phyloP scores from a whole-genome alignment of 2,329 filamentous ascomycete species.

The Coniochaeta hoffmannii region DNA sequence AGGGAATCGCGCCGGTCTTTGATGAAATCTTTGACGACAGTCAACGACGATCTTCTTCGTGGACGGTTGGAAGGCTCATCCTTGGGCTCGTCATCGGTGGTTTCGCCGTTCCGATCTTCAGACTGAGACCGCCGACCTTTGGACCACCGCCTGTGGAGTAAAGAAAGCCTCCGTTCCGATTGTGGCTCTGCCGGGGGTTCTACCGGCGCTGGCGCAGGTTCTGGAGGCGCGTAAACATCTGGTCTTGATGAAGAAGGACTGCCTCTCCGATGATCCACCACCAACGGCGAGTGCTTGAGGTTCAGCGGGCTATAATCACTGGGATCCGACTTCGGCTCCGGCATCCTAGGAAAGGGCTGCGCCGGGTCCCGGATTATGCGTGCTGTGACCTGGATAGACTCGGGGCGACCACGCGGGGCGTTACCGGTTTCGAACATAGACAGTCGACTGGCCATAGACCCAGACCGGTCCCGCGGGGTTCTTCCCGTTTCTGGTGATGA shows the following conservation, averaged over 20 bases:
- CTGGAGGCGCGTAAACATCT: constrained; percentile 5
- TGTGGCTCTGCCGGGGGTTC: constrained; percentile 2
- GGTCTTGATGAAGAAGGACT: constrained; percentile 6
- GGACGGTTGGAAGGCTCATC: constrained; percentile 14
- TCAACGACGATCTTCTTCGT: constrained; percentile 50
- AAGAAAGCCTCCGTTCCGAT: constrained; percentile 29
- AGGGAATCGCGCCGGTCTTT: constrained; percentile 50
- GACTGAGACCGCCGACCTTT: constrained; percentile 30
- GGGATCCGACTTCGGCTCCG: constrained; percentile 32
- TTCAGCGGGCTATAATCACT: constrained; percentile 41
- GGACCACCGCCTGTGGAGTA: constrained; percentile 41
- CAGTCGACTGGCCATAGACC: constrained; percentile 47
- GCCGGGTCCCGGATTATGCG: constrained; percentile 65
- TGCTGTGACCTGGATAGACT: constrained; percentile 84
- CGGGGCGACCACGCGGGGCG: constrained; percentile 44
- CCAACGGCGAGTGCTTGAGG: constrained; percentile 50
- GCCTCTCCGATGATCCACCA: constrained; percentile 48
- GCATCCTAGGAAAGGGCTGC: constrained; percentile 30
- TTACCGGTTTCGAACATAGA: constrained; percentile 46
- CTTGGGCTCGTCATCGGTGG: constrained; percentile 23
- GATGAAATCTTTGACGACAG: constrained; percentile 53
- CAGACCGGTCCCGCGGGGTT: constrained; percentile 37
- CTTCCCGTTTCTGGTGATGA: constrained; percentile 36
- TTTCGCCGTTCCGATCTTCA: constrained; percentile 21
- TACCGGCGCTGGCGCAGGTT: neutral